These are phyloP conservation scores for Xylaria polymorpha DNA, from an alignment of 2,329 filamentous ascomycete species.

Conservation along the genomic window DNA sequence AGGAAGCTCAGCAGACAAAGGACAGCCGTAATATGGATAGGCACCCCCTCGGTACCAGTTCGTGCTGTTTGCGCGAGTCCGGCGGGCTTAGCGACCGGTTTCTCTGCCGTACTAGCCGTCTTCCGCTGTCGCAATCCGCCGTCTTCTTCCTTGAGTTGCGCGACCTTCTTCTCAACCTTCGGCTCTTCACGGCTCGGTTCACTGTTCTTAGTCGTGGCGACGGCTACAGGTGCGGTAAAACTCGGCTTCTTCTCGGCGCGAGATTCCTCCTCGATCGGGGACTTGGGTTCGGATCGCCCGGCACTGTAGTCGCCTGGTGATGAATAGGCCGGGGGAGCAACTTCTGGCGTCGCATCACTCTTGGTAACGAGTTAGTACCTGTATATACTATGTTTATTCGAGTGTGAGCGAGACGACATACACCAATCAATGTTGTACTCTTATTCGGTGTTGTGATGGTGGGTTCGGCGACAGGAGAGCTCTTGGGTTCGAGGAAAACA, in stretches of 20 bases:
- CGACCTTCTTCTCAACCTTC: slow-evolving; percentile 79
- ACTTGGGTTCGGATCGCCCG: slow-evolving; percentile 50
- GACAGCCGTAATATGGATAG: slow-evolving; percentile 84
- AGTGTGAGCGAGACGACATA: slow-evolving; percentile 43
- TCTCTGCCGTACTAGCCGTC: slow-evolving; percentile 64
- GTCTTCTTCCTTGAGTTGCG: slow-evolving; percentile 72
- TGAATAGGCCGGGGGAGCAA: slow-evolving; percentile 57
- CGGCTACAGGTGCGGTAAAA: slow-evolving; percentile 56
- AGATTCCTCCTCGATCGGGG: slow-evolving; percentile 44
- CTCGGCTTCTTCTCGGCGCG: slow-evolving; percentile 47
- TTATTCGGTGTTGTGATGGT: slow-evolving; percentile 56
- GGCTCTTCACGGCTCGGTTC: slow-evolving; percentile 67
- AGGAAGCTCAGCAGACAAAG: slow-evolving; percentile 92
- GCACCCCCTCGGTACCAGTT: slow-evolving; percentile 77
- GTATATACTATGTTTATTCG: slow-evolving; percentile 54
- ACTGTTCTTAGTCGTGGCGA: slow-evolving; percentile 59
- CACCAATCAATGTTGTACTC: slow-evolving; percentile 54
- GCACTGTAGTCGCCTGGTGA: slow-evolving; percentile 56
- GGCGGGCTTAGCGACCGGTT: slow-evolving; percentile 52
- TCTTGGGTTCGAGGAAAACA: slow-evolving; percentile 77
- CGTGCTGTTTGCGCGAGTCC: slow-evolving; percentile 66
- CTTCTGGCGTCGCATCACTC: slow-evolving; percentile 58
- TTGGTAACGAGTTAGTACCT: slow-evolving; percentile 34
- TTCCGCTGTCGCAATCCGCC: slow-evolving; percentile 84
- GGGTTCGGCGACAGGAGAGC: slow-evolving; percentile 48